Evolutionary conservation across 2,329 filamentous ascomycete species (phyloP), one percentile per base, ranked within the genome.

Genomic region (Chaetomiaceae sp.): DNA sequence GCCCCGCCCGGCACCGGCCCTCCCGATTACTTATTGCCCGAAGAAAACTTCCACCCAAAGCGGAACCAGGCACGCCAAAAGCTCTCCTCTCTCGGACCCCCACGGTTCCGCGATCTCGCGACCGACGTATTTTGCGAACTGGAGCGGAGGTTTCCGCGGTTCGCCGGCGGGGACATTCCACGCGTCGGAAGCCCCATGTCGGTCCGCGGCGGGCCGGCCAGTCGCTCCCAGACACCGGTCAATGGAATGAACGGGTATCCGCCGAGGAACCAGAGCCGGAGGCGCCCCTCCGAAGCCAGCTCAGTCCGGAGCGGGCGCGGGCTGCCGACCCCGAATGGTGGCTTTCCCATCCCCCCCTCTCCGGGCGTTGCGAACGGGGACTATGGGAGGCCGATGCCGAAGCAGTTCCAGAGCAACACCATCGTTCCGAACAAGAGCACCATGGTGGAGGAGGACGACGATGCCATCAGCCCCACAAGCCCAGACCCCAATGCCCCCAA

Each of bases 391-490:
- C 91, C 91, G 4, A 81, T 89, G 60, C 87, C 89, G 14, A 96
- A 95, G 67, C 90, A 90, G 33, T 90, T 95, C 60, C 91, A 96
- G 67, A 92, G 87, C 66, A 97, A 95, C 66, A 97, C 90, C 0
- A 95, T 97, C 64, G 87, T 97, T 34, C 94, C 94, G 0, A 97
- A 96, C 67, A 99, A 97, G 73, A 95, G 92, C 64, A 96, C 89
- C 0, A 91, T 97, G 85, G 84, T 97, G 1, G 94, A 99, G 69
- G 94, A 97, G 66, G 91, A 95, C 60, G 90, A 95, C 61, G 89
- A 89, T 58, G 48, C 58, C 14, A 20, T 62, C 23, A 67, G 64
- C 51, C 66, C 65, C 4, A 41, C 76, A 18, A 73, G 71, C 18
- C 79, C 80, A 14, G 81, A 80, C 44, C 66, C 84, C 56, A 74